A percentile compares a stretch with the other conserved stretches of the same genome.
phyloP scores from a whole-genome alignment of 83 land plant genomes.

The Diphasiastrum complanatum region DNA sequence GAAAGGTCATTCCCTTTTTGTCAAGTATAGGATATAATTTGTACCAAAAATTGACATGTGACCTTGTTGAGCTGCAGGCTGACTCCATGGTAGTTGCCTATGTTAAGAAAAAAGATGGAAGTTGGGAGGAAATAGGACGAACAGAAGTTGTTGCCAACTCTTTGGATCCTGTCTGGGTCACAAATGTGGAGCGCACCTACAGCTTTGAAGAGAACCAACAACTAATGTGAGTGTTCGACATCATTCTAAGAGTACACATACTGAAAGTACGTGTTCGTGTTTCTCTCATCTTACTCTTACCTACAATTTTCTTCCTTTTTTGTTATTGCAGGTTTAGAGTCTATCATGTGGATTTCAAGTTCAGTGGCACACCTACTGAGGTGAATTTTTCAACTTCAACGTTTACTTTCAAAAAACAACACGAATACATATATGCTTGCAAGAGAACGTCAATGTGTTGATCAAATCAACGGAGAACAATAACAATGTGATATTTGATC shows the following conservation, averaged over 20 bases:
- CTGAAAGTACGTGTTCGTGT: neutral
- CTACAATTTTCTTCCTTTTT: neutral
- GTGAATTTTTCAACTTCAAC: no score
- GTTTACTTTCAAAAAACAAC: no score
- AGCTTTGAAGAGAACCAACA: constrained; percentile 71
- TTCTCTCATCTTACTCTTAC: constrained; percentile 2
- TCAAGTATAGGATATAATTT: no score
- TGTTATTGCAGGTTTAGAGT: constrained; percentile 55
- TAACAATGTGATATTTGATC: no score
- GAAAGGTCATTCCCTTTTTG: no score
- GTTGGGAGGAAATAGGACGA: constrained; percentile 70
- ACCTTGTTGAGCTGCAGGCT: no score
- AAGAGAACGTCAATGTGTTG: no score
- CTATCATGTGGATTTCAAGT: constrained; percentile 74
- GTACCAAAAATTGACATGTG: no score
- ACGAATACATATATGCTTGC: no score
- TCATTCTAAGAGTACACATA: neutral
- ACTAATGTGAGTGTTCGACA: constrained; percentile 58
- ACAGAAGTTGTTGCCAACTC: constrained; percentile 83
- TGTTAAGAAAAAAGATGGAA: constrained; percentile 53
- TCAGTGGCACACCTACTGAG: constrained; percentile 52
- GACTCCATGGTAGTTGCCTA: constrained; percentile 73
- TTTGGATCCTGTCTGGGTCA: constrained; percentile 65
- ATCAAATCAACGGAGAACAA: no score
- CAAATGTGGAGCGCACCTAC: constrained; percentile 42